Percentiles rank a stretch among this genome's conserved stretches.
Evolutionary conservation across 345 rosid species (phyloP).

Genomic region (Cardamine chenopodiifolia): DNA sequence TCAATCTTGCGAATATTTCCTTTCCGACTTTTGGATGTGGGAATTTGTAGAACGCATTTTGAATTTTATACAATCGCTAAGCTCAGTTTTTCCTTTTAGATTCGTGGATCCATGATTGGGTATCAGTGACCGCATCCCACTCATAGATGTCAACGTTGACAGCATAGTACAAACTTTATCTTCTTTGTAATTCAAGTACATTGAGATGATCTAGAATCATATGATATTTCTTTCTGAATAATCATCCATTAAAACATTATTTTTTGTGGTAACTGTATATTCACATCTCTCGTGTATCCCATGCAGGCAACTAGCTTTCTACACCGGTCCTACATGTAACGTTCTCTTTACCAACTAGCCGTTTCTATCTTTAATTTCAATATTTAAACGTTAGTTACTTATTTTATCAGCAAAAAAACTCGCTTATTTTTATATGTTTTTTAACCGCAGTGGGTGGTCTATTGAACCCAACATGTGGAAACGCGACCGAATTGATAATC

Average conservation of each 20-base stretch:
- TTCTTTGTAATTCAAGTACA: slow-evolving; percentile 4
- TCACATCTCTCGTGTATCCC: slow-evolving; percentile 18
- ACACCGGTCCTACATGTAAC: slow-evolving; percentile 91
- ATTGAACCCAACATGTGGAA: slow-evolving; percentile 95
- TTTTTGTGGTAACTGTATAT: slow-evolving; percentile 1
- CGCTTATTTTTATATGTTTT: neutral
- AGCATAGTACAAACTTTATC: slow-evolving; percentile 24
- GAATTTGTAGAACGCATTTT: slow-evolving; percentile 1
- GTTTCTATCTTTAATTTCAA: neutral
- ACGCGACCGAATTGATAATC: slow-evolving; percentile 92
- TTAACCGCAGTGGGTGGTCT: slow-evolving; percentile 79
- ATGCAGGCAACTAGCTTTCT: slow-evolving; percentile 87
- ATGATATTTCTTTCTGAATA: neutral
- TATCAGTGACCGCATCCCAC: slow-evolving; percentile 2
- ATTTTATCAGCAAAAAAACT: neutral
- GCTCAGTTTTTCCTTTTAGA: slow-evolving; percentile 6
- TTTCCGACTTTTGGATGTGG: neutral
- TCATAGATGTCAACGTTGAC: slow-evolving; percentile 25
- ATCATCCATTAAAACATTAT: neutral
- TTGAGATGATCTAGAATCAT: neutral
- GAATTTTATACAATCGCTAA: neutral
- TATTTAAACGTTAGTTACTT: neutral
- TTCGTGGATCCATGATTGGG: slow-evolving; percentile 28
- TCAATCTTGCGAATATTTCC: neutral
- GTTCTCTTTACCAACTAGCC: slow-evolving; percentile 21